Percentiles rank a stretch among this genome's conserved stretches.
phyloP scores from a whole-genome alignment of 495 filamentous ascomycete species.

The Oidiodendron maius region DNA sequence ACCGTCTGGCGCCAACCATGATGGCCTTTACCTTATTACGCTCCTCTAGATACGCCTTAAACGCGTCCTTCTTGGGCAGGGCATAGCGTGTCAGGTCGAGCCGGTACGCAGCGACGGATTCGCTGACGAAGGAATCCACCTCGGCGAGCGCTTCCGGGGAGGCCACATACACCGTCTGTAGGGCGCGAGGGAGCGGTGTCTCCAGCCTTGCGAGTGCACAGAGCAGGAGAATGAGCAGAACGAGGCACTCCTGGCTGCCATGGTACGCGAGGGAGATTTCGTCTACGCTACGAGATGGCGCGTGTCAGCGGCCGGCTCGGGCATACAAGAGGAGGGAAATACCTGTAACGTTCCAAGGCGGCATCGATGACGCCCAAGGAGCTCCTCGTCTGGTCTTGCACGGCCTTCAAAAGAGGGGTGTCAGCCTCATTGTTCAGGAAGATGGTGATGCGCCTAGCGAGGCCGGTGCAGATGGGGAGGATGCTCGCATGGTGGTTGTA shows the following conservation, averaged over 20 bases:
- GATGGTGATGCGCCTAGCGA: slow-evolving; percentile 56
- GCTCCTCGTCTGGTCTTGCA: slow-evolving; percentile 68
- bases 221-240: slow-evolving; percentile 82
- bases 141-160: slow-evolving; percentile 72
- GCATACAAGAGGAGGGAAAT: slow-evolving; percentile 13
- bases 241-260: slow-evolving; percentile 96
- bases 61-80: slow-evolving; percentile 70
- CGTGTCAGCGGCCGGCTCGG: not conserved
- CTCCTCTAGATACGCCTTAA: slow-evolving; percentile 68
- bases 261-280: slow-evolving; percentile 92
- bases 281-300: slow-evolving; percentile 47
- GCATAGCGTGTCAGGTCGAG: slow-evolving; percentile 72
- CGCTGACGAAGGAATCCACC: slow-evolving; percentile 77
- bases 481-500: slow-evolving; percentile 4
- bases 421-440: slow-evolving; percentile 61
- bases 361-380: slow-evolving; percentile 66
- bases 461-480: slow-evolving; percentile 45
- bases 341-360: slow-evolving; percentile 68
- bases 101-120: slow-evolving; percentile 58
- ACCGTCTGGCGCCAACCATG: slow-evolving; percentile 86
- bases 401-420: slow-evolving; percentile 50
- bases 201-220: slow-evolving; percentile 29
- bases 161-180: slow-evolving; percentile 86
- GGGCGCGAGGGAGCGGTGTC: slow-evolving; percentile 28
- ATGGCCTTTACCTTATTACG: slow-evolving; percentile 67